Evolutionary conservation across 148 eudicot genomes (phyloP), one percentile per base, ranked within the genome.

Genomic region (Rhododendron vialii): DNA sequence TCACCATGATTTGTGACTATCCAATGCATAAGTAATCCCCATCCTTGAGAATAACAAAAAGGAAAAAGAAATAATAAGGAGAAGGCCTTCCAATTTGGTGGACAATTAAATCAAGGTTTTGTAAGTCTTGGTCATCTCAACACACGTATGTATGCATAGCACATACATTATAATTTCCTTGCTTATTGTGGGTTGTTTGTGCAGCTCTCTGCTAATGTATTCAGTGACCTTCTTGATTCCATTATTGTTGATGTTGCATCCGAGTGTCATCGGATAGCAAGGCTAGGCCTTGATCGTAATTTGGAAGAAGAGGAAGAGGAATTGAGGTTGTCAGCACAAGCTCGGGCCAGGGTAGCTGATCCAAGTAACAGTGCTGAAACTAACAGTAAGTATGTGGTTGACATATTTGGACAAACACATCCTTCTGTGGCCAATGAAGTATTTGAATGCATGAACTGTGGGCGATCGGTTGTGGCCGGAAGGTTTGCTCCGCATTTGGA

Each of bases 401-500:
- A 97, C 86, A 94, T 97, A 88, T 97, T 95, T 89, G 99, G 98
- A 85, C 98, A 97, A 92, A 94, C 94, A 53, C 99, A 97, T 90
- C 98, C 99, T 83, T 75, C 96, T n/a, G 88, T 94, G 30, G 99
- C 99, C 75, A 93, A 86, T 82, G 99, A 97, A 47, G 69, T 97
- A 83, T 93, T 96, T 43, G 95, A 95, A 11, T 97, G 99, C 91
- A 95, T 97, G 99, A 97, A 97, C 86, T 97, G 99, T 85, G 92
- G 98, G 20, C 92, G 98, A 75, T 93, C 98, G 26, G 88, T 97
- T 81, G 86, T 94, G 83, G 98, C 99, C 76, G 99, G 99, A 74
- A 89, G 98, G 85, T 97, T 97, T 89, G 99, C 99, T 84, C 98
- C 99, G 89, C 99, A 97, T 89, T 88, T 97, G 89, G 99, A 95